A percentile compares a stretch with the other conserved stretches of the same genome.
These are phyloP conservation scores for Pythium plurisporium DNA, from an alignment of 352 stramenopile species.

Conservation along the genomic window DNA sequence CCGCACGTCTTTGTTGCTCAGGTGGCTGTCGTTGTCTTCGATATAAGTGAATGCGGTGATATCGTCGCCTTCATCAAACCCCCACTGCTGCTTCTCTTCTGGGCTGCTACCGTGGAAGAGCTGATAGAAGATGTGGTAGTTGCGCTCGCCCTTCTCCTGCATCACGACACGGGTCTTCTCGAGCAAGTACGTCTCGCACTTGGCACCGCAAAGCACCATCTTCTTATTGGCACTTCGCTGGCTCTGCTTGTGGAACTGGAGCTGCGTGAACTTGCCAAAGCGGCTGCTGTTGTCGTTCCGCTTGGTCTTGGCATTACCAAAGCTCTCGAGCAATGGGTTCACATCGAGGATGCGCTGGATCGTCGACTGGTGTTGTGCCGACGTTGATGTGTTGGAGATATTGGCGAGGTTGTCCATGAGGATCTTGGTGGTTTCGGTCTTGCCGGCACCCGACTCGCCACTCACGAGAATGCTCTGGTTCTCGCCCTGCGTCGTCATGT, in stretches of 20 bases:
- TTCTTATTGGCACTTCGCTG: no score
- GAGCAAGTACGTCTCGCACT: slow-evolving; percentile 95
- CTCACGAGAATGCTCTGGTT: slow-evolving; percentile 87
- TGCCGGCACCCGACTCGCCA: slow-evolving; percentile 83
- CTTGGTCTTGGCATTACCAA: slow-evolving; percentile 66
- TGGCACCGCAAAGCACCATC: slow-evolving; percentile 85
- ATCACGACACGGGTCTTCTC: slow-evolving; percentile 96
- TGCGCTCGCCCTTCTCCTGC: slow-evolving; percentile 91
- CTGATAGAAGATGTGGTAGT: slow-evolving; percentile 98
- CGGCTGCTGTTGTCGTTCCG: slow-evolving; percentile 47
- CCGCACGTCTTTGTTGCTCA: neutral
- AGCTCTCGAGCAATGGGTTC: slow-evolving; percentile 80
- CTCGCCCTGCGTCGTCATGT: slow-evolving; percentile 51
- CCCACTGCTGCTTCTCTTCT: neutral
- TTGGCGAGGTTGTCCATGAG: slow-evolving; percentile 85
- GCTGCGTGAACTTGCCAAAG: slow-evolving; percentile 55
- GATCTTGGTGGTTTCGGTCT: slow-evolving; percentile 89
- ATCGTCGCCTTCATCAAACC: neutral
- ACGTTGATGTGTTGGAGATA: slow-evolving; percentile 56
- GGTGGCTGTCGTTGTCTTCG: slow-evolving; percentile 63
- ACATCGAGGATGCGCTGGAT: slow-evolving; percentile 83
- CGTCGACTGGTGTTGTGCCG: slow-evolving; percentile 60
- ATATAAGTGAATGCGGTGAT: slow-evolving; percentile 27
- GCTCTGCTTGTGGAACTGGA: slow-evolving; percentile 53
- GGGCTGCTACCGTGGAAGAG: no score